phyloP scores from a whole-genome alignment of 1,284 basidiomycete genomes.

The Naganishia sp. region DNA sequence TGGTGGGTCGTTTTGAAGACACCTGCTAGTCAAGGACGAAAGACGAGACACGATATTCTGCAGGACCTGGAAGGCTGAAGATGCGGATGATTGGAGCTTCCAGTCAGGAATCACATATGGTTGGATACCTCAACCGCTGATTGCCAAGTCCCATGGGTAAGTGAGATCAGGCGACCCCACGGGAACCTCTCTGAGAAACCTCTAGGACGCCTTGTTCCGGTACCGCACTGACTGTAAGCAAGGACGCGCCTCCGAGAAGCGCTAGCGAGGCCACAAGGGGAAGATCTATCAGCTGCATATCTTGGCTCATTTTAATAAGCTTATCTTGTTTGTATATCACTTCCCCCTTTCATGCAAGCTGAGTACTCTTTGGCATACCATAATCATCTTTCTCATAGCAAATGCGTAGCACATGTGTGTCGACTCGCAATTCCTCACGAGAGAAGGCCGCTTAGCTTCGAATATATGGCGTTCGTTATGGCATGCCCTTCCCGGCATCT shows the following conservation, averaged over 20 bases:
- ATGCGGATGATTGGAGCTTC: slow-evolving; percentile 67
- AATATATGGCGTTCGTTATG: too few relatives aligned
- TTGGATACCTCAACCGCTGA: slow-evolving; percentile 47
- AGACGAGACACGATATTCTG: background rate
- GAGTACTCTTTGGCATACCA: too few relatives aligned
- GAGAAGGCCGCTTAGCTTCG: too few relatives aligned
- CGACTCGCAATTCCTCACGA: too few relatives aligned
- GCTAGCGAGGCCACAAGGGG: background rate
- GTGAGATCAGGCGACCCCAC: background rate
- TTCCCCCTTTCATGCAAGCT: too few relatives aligned
- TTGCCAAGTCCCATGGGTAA: slow-evolving; percentile 38
- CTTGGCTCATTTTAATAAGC: background rate
- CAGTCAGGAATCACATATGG: slow-evolving; percentile 46
- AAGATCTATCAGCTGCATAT: background rate
- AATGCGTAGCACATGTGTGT: too few relatives aligned
- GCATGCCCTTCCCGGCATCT: too few relatives aligned
- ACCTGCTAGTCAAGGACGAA: background rate
- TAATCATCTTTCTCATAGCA: too few relatives aligned
- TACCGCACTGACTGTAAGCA: slow-evolving; percentile 16
- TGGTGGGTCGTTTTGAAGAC: slow-evolving; percentile 16
- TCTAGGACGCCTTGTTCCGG: slow-evolving; percentile 12
- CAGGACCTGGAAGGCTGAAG: slow-evolving; percentile 51
- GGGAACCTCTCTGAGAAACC: background rate
- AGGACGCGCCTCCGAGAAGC: slow-evolving; percentile 2
- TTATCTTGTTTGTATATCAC: too few relatives aligned